phyloP scores from a whole-genome alignment of 2,329 filamentous ascomycete genomes.

The Aureobasidium sp. region DNA sequence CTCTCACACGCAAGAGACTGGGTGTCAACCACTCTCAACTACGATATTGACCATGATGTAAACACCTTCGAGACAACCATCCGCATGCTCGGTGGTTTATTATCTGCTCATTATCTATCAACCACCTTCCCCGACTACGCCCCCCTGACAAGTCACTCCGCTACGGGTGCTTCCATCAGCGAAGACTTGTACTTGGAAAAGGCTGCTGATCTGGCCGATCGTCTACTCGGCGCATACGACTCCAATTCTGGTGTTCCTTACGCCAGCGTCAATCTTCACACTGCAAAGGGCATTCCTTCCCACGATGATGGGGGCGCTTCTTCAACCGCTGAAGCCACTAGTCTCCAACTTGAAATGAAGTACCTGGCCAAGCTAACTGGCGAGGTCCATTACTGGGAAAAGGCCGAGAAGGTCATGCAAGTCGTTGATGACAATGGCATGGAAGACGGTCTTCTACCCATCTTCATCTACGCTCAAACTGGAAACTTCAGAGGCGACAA shows the following conservation, averaged over 20 bases:
- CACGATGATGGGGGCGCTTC: slow-evolving; percentile 81
- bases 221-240: slow-evolving; percentile 79
- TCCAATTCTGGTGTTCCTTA: slow-evolving; percentile 79
- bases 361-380: slow-evolving; percentile 92
- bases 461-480: slow-evolving; percentile 72
- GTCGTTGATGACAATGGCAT: slow-evolving; percentile 75
- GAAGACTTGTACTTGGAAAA: slow-evolving; percentile 96
- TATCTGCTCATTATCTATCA: slow-evolving; percentile 93
- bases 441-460: slow-evolving; percentile 78
- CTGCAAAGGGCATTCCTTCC: slow-evolving; percentile 65
- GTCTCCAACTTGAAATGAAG: slow-evolving; percentile 91
- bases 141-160: slow-evolving; percentile 43
- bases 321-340: slow-evolving; percentile 88
- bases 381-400: slow-evolving; percentile 86
- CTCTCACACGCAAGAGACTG: slow-evolving; percentile 80
- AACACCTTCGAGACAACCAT: slow-evolving; percentile 98
- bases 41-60: slow-evolving; percentile 89
- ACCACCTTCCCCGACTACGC: slow-evolving; percentile 73
- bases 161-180: slow-evolving; percentile 62
- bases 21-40: slow-evolving; percentile 71
- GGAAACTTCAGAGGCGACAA: slow-evolving; percentile 76
- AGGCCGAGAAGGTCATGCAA: slow-evolving; percentile 83
- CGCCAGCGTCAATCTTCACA: slow-evolving; percentile 81
- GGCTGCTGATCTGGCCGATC: slow-evolving; percentile 83
- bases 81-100: slow-evolving; percentile 85